Evolutionary conservation across 371 early-diverging fungal species (phyloP), one percentile per base, ranked within the genome.

Genomic region (Mortierella sp.): DNA sequence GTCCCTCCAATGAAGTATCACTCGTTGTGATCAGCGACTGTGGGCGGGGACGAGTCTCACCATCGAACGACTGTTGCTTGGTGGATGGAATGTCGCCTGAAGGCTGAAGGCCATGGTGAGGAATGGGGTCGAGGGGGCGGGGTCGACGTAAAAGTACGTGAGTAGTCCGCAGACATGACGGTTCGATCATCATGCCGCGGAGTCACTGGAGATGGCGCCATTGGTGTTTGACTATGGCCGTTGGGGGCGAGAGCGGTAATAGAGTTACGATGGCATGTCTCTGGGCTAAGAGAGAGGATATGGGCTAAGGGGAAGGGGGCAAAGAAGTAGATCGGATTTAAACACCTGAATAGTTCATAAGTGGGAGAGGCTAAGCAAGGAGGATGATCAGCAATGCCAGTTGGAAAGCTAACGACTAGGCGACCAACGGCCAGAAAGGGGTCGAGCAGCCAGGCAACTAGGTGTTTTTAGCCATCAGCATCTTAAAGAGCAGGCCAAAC

Each of bases 1-100:
- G 62, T 2, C 72, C 67, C 0, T 66, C 67, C 45, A 67, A 47
- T 26, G 67, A 67, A 49, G 38, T 34, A 7, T 58, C 58, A 23
- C 14, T 49, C 23, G 10, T 34, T n/a, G 30, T 48, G 3, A 58
- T 34, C 6, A 58, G 46, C 7, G 58, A 58, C 34, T 48, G 58
- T 28, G 49, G 16, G 4, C 51, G 14, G 2, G 49, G 24, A 24
- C 49, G 49, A 46, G 46, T 46, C 49, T 7, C 39, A 10, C 14
- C 14, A 39, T 10, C 8, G 24, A 16, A 7, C 49, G 26, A 12
- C 26, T 8, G 26, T 45, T 21, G 6, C 18, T 14, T 5, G 46
- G 46, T 6, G 9, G 18, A 5, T n/a, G 9, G 46, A 45, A 18
- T 48, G 26, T 24, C 24, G 23, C 7, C 48, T 19, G 7, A 8